phyloP scores from a whole-genome alignment of 352 stramenopile species.

The Globisporangium lucens region DNA sequence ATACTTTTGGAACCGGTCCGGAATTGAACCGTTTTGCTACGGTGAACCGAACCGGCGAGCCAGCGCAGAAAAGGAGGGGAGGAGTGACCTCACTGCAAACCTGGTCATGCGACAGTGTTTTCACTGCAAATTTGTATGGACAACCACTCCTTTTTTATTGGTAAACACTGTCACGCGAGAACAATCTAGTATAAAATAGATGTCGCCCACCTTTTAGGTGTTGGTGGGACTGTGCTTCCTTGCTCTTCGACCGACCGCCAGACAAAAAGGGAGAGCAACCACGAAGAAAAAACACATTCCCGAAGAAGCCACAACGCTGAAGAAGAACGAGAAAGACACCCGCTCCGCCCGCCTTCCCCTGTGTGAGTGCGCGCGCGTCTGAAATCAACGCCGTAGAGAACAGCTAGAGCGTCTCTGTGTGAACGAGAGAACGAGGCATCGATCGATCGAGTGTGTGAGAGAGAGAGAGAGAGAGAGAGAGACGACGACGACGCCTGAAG shows the following conservation, averaged over 20 bases:
- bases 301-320: slow-evolving; percentile 2
- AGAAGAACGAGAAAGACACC: slow-evolving; percentile 2
- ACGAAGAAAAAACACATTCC: not conserved
- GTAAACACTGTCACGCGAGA: not conserved
- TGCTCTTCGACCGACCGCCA: not conserved
- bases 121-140: not conserved
- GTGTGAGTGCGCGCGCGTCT: not conserved
- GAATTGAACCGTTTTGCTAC: not conserved
- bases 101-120: not conserved
- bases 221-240: not conserved
- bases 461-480: not conserved
- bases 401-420: not conserved
- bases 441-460: not conserved
- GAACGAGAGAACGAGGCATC: not conserved
- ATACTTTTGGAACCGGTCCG: slow-evolving; percentile 1
- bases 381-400: not conserved
- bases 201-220: not conserved
- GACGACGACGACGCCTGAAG: not conserved
- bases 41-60: not conserved
- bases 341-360: not conserved
- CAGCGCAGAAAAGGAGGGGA: not conserved
- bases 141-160: not conserved
- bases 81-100: not conserved
- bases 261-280: not conserved
- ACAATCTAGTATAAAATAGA: not conserved